Percentiles rank a stretch among this genome's conserved stretches.
These are phyloP conservation scores for Arxiozyma telluris DNA, from an alignment of 1,139 yeast genomes.

Conservation along the genomic window DNA sequence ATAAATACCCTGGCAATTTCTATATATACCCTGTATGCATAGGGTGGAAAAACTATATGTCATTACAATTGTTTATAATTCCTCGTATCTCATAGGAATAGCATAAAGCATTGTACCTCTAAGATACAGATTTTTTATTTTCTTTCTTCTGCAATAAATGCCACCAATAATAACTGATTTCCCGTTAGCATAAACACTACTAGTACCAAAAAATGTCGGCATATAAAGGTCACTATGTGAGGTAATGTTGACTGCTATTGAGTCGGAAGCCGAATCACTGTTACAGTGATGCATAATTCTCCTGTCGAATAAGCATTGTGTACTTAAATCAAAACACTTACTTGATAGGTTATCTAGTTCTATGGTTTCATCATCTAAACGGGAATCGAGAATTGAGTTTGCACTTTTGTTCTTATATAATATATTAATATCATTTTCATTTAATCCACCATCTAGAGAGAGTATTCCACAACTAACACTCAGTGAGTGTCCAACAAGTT, in stretches of 20 bases:
- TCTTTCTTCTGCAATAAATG: constrained; percentile 10
- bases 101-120: constrained; percentile 16
- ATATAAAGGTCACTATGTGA: neutral
- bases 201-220: constrained; percentile 10
- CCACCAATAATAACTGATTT: constrained; percentile 20
- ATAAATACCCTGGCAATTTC: neutral
- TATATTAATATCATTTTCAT: constrained; percentile 21
- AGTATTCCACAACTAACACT: constrained; percentile 17
- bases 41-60: too few species aligned
- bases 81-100: neutral
- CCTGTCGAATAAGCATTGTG: constrained; percentile 5
- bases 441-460: constrained; percentile 24
- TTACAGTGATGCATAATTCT: neutral
- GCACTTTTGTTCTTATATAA: neutral
- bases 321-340: constrained; percentile 5
- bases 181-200: constrained; percentile 11
- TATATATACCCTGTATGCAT: neutral
- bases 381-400: too few species aligned
- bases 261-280: neutral
- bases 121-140: constrained; percentile 11
- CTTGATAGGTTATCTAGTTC: constrained; percentile 1
- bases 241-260: neutral
- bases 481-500: constrained; percentile 25
- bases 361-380: neutral
- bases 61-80: neutral